Evolutionary conservation across 179 eudicot species (phyloP).

Genomic region (Carnegiea gigantea): DNA sequence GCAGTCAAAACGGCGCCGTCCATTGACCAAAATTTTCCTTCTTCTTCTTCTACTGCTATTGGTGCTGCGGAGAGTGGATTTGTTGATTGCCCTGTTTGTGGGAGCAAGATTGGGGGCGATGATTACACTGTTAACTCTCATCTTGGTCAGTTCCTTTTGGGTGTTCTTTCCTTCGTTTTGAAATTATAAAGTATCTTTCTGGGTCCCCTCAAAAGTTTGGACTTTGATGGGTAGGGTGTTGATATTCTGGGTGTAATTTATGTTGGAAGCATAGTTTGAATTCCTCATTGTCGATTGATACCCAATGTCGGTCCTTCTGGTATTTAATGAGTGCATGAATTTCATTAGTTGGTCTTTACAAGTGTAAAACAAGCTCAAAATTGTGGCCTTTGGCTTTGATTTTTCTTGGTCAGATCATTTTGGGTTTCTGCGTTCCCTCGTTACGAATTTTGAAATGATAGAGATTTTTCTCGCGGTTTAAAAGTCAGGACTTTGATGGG

Average conservation of each 20-base stretch:
- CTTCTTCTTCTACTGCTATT: not conserved
- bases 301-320: not conserved
- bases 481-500: no score
- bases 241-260: not conserved
- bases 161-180: not conserved
- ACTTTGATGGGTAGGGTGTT: not conserved
- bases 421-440: no score
- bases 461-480: no score
- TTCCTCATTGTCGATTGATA: not conserved
- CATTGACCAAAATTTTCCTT: constrained; percentile 16
- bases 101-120: constrained; percentile 46
- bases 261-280: not conserved
- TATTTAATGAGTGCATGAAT: not conserved
- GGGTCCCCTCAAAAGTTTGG: not conserved
- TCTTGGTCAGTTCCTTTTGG: constrained; percentile 42
- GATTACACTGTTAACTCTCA: constrained; percentile 63
- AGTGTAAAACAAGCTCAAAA: no score
- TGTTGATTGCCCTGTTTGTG: constrained; percentile 78
- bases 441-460: no score
- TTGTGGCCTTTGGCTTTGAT: not conserved
- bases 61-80: constrained; percentile 11
- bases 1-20: not conserved
- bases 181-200: no score
- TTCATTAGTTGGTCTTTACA: no score
- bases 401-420: no score